phyloP scores from a whole-genome alignment of 2,329 filamentous ascomycete genomes.

The Fusarium buharicum region DNA sequence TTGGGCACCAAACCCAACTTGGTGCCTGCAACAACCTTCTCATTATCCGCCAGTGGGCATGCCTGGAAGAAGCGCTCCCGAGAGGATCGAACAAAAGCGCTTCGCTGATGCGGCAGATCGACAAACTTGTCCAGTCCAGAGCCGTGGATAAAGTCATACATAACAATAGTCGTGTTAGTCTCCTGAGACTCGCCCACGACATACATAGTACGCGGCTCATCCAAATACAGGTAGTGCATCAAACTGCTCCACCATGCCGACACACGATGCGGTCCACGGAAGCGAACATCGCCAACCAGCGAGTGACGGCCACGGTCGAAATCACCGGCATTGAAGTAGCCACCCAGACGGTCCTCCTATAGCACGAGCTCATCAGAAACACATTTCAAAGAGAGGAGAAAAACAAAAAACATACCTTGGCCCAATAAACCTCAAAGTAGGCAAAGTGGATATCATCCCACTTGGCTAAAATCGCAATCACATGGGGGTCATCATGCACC shows the following conservation, averaged over 20 bases:
- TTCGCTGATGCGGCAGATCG: conserved; percentile 77
- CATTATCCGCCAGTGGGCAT: conserved; percentile 66
- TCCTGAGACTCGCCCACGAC: conserved; percentile 78
- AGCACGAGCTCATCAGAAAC: conserved; percentile 1
- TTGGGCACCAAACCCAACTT: conserved; percentile 64
- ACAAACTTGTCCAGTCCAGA: conserved; percentile 78
- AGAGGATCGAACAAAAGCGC: conserved; percentile 72
- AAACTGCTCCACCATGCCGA: conserved; percentile 70
- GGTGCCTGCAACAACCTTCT: conserved; percentile 66
- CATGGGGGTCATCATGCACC: conserved; percentile 76
- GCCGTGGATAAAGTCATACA: conserved; percentile 79
- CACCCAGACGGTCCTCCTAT: conserved; percentile 66
- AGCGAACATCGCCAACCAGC: conserved; percentile 67
- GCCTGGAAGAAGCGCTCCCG: conserved; percentile 77
- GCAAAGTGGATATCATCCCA: conserved; percentile 78
- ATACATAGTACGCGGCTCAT: conserved; percentile 66
- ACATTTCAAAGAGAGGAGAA: background rate
- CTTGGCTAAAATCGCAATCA: conserved; percentile 73
- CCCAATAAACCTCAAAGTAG: conserved; percentile 86
- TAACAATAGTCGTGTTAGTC: conserved; percentile 74
- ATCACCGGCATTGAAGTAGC: conserved; percentile 65
- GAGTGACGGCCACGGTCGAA: conserved; percentile 69
- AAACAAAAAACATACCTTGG: conserved; percentile 57
- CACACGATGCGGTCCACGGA: conserved; percentile 69
- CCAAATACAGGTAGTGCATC: conserved; percentile 72